phyloP scores from a whole-genome alignment of 345 rosid species.

The Eucalyptus cladocalyx region DNA sequence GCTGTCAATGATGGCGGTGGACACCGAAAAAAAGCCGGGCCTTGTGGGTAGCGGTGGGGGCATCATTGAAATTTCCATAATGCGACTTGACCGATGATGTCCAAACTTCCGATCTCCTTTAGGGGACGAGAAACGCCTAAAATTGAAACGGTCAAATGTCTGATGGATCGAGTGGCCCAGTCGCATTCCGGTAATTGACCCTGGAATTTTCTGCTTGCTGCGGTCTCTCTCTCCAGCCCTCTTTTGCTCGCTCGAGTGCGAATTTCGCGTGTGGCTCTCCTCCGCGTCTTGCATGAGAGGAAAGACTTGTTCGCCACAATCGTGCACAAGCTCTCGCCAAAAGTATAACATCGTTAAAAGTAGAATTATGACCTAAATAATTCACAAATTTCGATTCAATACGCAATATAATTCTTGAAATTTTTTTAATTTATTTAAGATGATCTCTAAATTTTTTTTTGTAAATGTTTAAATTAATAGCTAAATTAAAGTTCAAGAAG shows the following conservation, averaged over 20 bases:
- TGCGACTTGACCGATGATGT: background rate
- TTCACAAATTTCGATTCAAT: accelerated
- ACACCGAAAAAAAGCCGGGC: background rate
- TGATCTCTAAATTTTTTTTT: too few relatives aligned
- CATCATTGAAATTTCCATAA: background rate
- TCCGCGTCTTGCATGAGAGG: background rate
- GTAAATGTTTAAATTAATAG: too few relatives aligned
- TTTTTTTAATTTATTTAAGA: too few relatives aligned
- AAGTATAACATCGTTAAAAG: background rate
- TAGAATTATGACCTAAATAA: background rate
- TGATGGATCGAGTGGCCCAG: background rate
- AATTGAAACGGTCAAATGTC: background rate
- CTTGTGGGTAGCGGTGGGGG: background rate
- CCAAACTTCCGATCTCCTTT: background rate
- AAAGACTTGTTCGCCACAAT: background rate
- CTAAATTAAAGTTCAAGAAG: too few relatives aligned
- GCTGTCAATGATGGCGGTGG: background rate
- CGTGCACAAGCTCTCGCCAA: background rate
- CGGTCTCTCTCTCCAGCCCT: background rate
- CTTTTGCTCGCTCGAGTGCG: background rate
- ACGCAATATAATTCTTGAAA: accelerated
- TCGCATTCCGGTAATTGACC: background rate
- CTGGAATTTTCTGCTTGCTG: background rate
- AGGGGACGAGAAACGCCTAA: background rate
- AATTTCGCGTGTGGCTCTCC: background rate